Base-by-base conservation (phyloP, 306 rosid species). In the Rosa rugosa region DNA sequence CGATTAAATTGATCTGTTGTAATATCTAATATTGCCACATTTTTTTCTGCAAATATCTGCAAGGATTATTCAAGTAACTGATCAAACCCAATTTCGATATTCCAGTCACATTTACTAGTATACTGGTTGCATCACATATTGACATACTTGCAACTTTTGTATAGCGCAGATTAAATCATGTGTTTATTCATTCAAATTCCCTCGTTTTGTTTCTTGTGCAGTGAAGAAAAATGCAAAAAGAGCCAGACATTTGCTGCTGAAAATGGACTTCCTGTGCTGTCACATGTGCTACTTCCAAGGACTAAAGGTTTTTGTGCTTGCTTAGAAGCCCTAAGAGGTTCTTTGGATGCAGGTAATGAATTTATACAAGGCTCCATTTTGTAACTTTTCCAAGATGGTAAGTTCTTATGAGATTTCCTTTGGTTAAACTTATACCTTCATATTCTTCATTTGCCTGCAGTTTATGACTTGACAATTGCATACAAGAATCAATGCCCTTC, bases 301-400 rank as follows among this genome's bases (percentile, higher is more conserved):
- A 89, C 99, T 22, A 96, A 82, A 81, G 99, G 99, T 3, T 96
- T 96, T 83, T 86, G 84, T 86, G 90, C 91, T 84, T 91, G 98
- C 88, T 80, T 96, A 87, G 91, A 88, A 88, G 78, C 81, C 79
- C 87, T 96, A 17, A 84, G 89, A 75, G 86, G 71, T 82, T 90
- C 98, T 42, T 73, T 96, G 82, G 93, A 96, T 83, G 97, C 94
- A 91, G 98, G 99, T 96, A 85, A n/a, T 12, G 5, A 31, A 14
- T 11, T 82, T 60, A 38, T 41, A 17, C 67, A 12, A 71, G 45
- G 46, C 65, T 77, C 45, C 68, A 4, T 38, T 62, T 72, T 47
- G 13, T 12, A 10, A 5, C 22, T 34, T 46, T 67, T 38, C 51
- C 17, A 18, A 10, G 8, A 18, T 41, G 11, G 31, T 36, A 6